Conservation (phyloP, 148 eudicot genomes). For the Camellia japonica region DNA sequence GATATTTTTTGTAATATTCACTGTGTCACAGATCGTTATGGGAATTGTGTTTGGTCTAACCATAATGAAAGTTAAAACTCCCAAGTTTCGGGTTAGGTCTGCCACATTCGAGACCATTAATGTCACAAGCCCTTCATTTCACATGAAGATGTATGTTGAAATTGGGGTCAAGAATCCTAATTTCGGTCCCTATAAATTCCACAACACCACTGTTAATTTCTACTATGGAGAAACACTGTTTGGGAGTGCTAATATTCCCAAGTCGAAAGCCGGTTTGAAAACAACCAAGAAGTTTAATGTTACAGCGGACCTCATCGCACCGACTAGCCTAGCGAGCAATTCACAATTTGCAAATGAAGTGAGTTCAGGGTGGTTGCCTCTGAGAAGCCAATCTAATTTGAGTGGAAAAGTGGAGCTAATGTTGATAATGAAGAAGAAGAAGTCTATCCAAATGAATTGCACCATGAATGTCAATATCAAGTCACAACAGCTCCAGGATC, state of each 20-base stretch:
- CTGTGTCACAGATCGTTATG: slow-evolving; percentile 3
- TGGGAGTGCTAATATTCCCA: slow-evolving; percentile 2
- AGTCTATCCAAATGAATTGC: not conserved
- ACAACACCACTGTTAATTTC: not conserved
- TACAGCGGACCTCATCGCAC: too few relatives aligned
- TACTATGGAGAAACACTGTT: slow-evolving; percentile 1
- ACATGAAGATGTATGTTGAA: too few relatives aligned
- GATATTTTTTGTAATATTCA: not conserved
- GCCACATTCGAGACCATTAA: too few relatives aligned
- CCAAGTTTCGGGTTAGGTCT: too few relatives aligned
- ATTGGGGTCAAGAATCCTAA: slow-evolving; percentile 9
- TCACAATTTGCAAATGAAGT: too few relatives aligned
- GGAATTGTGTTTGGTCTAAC: too few relatives aligned
- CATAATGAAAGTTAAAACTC: too few relatives aligned
- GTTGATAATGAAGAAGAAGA: slow-evolving; percentile 11
- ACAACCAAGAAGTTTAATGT: slow-evolving; percentile 13
- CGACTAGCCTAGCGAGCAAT: too few relatives aligned
- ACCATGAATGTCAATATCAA: not conserved
- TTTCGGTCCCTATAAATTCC: not conserved
- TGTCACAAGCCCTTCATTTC: too few relatives aligned
- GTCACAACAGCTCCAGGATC: not conserved
- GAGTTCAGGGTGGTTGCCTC: too few relatives aligned
- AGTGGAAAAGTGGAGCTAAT: not conserved
- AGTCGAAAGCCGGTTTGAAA: not conserved
- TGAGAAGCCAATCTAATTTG: too few relatives aligned